These are phyloP conservation scores for Malus fusca DNA, from an alignment of 306 rosid genomes.

Conservation along the genomic window DNA sequence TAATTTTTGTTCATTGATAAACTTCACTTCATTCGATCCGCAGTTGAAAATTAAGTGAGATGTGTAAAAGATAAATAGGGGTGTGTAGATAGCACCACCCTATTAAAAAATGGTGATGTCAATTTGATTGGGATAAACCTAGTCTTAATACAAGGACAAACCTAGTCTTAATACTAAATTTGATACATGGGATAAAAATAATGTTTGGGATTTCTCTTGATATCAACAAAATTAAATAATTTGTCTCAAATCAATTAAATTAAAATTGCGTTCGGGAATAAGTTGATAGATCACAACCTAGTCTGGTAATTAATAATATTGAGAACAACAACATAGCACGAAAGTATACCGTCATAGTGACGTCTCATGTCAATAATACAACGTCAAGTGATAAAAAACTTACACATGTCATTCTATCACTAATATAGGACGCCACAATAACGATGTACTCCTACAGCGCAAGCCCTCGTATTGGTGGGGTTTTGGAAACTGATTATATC, in stretches of 20 bases:
- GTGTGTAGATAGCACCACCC: too few species aligned
- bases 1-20: too few species aligned
- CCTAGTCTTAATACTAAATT: background rate
- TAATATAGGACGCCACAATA: accelerated
- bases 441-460: too few species aligned
- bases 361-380: too few species aligned
- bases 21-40: too few species aligned
- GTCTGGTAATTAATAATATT: background rate
- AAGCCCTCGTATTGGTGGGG: background rate
- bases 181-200: background rate
- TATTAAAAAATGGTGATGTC: background rate
- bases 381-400: accelerated
- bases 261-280: background rate
- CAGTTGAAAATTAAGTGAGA: too few species aligned
- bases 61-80: too few species aligned
- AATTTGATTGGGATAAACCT: slow-evolving; percentile 18
- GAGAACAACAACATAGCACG: too few species aligned
- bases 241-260: background rate
- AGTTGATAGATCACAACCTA: background rate
- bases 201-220: background rate
- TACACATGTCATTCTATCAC: too few species aligned
- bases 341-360: too few species aligned
- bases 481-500: background rate
- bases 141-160: background rate
- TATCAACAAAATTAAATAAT: background rate